Conservation (phyloP, 352 stramenopile species). For the Globisporangium spiculum region DNA sequence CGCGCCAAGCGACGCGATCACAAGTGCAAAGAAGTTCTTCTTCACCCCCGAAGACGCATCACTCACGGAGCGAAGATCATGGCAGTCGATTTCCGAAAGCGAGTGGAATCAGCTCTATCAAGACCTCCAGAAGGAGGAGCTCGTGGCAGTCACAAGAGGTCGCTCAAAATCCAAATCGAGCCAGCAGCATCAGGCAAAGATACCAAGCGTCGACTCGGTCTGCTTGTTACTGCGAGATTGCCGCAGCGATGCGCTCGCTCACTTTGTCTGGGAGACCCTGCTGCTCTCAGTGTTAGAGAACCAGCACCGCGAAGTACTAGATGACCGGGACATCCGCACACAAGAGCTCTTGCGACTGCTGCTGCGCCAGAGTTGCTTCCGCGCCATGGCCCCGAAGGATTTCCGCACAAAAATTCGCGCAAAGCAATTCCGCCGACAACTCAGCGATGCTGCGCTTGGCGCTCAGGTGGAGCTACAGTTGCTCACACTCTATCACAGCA, state of each 20-base stretch:
- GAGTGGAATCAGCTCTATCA: constrained; percentile 43
- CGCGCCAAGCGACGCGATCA: background rate
- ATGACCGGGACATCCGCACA: constrained; percentile 4
- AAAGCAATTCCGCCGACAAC: constrained; percentile 39
- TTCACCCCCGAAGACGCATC: constrained; percentile 23
- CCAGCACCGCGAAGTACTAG: background rate
- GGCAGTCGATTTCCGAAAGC: constrained; percentile 30
- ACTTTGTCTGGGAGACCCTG: constrained; percentile 56
- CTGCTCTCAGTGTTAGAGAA: constrained; percentile 30
- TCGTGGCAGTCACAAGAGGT: background rate
- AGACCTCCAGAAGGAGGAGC: constrained; percentile 14
- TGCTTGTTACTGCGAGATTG: constrained; percentile 39
- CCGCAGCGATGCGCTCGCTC: constrained; percentile 34
- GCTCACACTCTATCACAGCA: constrained; percentile 40
- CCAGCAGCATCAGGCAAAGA: background rate
- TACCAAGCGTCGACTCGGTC: constrained; percentile 22
- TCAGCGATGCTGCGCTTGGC: constrained; percentile 26
- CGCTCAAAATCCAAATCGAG: background rate
- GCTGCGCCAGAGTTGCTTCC: constrained; percentile 28
- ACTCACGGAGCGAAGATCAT: constrained; percentile 23
- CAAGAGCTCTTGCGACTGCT: constrained; percentile 28
- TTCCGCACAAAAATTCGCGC: constrained; percentile 54
- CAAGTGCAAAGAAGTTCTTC: constrained; percentile 30
- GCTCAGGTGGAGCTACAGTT: constrained; percentile 40
- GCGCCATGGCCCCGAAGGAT: constrained; percentile 41